Evolutionary conservation across 371 early-diverging fungal genomes (phyloP).

Genomic region (Syncephalastrum contaminatum): DNA sequence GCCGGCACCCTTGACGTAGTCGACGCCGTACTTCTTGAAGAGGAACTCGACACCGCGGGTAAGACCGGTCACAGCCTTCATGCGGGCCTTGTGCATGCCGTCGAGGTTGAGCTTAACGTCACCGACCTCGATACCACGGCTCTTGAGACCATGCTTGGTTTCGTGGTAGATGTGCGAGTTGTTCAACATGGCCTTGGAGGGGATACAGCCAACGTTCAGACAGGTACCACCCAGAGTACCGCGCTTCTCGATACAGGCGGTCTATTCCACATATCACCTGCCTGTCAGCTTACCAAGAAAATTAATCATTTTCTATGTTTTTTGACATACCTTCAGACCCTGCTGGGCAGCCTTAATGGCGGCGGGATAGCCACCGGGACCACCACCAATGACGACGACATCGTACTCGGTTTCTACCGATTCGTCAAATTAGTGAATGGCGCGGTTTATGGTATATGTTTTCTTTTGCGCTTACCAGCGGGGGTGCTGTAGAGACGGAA

Average conservation of each 20-base stretch:
- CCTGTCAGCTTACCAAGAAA: no score
- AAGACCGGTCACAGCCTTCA: slow-evolving; percentile 84
- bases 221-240: slow-evolving; percentile 97
- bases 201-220: slow-evolving; percentile 98
- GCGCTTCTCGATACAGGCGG: slow-evolving; percentile 96
- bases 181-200: slow-evolving; percentile 97
- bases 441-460: background rate
- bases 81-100: slow-evolving; percentile 90
- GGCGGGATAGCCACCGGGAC: slow-evolving; percentile 98
- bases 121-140: slow-evolving; percentile 91
- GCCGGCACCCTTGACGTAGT: slow-evolving; percentile 93
- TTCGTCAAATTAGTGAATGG: background rate
- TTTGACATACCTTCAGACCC: slow-evolving; percentile 82
- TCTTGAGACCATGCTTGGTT: slow-evolving; percentile 88
- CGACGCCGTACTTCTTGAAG: slow-evolving; percentile 97
- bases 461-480: slow-evolving; percentile 38
- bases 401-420: slow-evolving; percentile 66
- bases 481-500: slow-evolving; percentile 62
- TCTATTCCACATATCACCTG: slow-evolving; percentile 47
- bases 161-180: slow-evolving; percentile 97
- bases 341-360: slow-evolving; percentile 98
- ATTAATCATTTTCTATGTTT: no score
- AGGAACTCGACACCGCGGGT: slow-evolving; percentile 93
- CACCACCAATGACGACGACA: slow-evolving; percentile 91
- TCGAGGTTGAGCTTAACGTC: slow-evolving; percentile 85